phyloP scores from a whole-genome alignment of 768 basidiomycete species.

The Lentinula detonsa region DNA sequence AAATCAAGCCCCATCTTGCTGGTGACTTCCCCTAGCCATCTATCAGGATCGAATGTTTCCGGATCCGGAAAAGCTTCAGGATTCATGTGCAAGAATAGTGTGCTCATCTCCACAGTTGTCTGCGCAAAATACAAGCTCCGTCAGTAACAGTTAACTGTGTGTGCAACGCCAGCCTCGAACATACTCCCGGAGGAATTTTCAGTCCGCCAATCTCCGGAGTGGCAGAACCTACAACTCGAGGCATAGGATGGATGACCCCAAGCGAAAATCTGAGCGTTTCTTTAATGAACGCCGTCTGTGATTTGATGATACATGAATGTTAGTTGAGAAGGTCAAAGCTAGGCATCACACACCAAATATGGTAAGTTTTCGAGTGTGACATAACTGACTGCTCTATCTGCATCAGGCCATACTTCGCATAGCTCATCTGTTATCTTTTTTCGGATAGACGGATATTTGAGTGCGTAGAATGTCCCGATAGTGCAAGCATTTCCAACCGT shows the following conservation, averaged over 20 bases:
- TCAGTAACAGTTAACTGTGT: not conserved
- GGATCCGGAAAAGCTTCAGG: conserved; percentile 34
- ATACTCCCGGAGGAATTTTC: conserved; percentile 31
- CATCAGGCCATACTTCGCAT: conserved; percentile 26
- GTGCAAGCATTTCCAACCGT: conserved; percentile 32
- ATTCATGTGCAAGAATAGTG: conserved; percentile 31
- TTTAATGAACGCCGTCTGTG: conserved; percentile 41
- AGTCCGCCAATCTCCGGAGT: conserved; percentile 28
- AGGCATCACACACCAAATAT: conserved; percentile 29
- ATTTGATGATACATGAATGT: not conserved
- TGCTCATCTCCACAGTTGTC: conserved; percentile 37
- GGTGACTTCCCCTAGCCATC: conserved; percentile 31
- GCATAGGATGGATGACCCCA: conserved; percentile 34
- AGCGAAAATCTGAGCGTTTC: conserved; percentile 39
- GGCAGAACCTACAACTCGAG: conserved; percentile 32
- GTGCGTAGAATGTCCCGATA: conserved; percentile 30
- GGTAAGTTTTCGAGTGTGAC: conserved; percentile 31
- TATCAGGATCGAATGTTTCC: conserved; percentile 30
- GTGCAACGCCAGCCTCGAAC: conserved; percentile 6
- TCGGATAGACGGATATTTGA: conserved; percentile 22
- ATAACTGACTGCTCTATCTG: conserved; percentile 18
- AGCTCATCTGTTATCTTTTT: conserved; percentile 27
- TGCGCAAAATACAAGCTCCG: conserved; percentile 10
- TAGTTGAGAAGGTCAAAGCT: not conserved
- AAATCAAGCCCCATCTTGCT: conserved; percentile 28